Percentiles rank a stretch among this genome's conserved stretches.
Conservation (phyloP, 116 monocot genomes). For the Posidonia oceanica region DNA sequence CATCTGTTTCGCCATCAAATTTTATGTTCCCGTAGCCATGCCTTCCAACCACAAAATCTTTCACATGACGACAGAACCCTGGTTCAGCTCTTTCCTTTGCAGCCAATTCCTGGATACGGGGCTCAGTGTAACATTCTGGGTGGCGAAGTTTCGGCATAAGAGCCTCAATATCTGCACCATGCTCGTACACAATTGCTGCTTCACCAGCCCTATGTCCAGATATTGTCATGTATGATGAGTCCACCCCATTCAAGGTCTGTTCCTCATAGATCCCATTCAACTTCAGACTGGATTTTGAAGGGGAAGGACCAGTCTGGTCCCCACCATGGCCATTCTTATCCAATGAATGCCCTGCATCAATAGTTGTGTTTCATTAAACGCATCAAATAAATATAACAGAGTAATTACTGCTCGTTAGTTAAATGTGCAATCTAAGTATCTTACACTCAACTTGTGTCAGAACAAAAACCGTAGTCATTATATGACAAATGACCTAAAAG, state of each 20-base stretch:
- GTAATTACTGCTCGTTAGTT: no score
- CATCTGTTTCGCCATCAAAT: constrained; percentile 66
- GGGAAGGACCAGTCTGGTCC: constrained; percentile 4
- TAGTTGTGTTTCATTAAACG: neutral
- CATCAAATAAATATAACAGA: neutral
- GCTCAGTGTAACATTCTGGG: constrained; percentile 63
- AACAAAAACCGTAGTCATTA: no score
- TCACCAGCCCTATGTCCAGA: constrained; percentile 23
- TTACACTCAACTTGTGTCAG: no score
- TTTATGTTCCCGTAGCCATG: constrained; percentile 66
- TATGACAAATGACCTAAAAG: no score
- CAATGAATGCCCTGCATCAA: constrained; percentile 1
- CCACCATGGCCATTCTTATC: constrained; percentile 5
- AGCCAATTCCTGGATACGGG: constrained; percentile 73
- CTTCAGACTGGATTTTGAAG: constrained; percentile 9
- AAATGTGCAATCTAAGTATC: no score
- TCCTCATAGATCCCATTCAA: constrained; percentile 15
- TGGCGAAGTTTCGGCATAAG: constrained; percentile 65
- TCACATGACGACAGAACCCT: constrained; percentile 68
- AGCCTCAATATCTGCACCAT: constrained; percentile 58
- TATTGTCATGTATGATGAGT: constrained; percentile 7
- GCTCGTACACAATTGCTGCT: constrained; percentile 41
- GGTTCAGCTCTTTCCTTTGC: constrained; percentile 78
- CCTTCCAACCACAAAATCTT: constrained; percentile 64
- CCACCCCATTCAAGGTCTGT: constrained; percentile 6